Evolutionary conservation across 352 stramenopile species (phyloP).

Genomic region (Pilasporangium apinafurcum): DNA sequence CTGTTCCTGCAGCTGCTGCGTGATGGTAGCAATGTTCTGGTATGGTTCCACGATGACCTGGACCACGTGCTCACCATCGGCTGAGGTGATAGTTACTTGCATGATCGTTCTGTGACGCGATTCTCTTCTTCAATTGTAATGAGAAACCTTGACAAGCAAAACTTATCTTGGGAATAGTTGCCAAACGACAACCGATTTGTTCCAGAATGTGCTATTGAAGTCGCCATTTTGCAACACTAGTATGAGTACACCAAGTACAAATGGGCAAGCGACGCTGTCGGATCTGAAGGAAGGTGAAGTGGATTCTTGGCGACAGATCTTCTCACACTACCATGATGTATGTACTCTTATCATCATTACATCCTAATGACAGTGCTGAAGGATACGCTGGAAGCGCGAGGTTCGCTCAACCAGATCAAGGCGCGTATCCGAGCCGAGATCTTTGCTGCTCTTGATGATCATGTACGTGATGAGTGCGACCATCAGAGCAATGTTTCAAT

Average conservation of each 20-base stretch:
- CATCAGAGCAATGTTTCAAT: too few species aligned
- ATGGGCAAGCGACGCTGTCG: slow-evolving; percentile 27
- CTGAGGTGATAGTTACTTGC: slow-evolving; percentile 62
- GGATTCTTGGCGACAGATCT: too few species aligned
- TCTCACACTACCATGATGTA: too few species aligned
- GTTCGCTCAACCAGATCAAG: slow-evolving; percentile 77
- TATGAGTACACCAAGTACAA: slow-evolving; percentile 2
- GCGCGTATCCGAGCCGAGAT: slow-evolving; percentile 81
- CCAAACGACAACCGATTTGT: neutral
- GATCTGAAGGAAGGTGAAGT: slow-evolving; percentile 50
- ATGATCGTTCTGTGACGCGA: too few species aligned
- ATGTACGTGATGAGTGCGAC: too few species aligned
- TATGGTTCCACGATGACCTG: slow-evolving; percentile 47
- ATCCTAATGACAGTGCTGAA: slow-evolving; percentile 82
- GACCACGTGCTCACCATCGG: slow-evolving; percentile 44
- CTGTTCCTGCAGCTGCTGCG: slow-evolving; percentile 43
- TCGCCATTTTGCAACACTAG: neutral
- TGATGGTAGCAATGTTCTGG: slow-evolving; percentile 35
- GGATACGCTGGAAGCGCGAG: slow-evolving; percentile 71
- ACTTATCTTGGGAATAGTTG: neutral
- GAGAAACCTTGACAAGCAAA: too few species aligned
- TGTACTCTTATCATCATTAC: too few species aligned
- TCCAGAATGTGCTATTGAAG: too few species aligned
- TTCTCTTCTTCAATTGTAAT: slow-evolving; percentile 1
- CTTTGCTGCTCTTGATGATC: slow-evolving; percentile 75